phyloP scores from a whole-genome alignment of 2,329 filamentous ascomycete species.

The Ophiostoma sp. region DNA sequence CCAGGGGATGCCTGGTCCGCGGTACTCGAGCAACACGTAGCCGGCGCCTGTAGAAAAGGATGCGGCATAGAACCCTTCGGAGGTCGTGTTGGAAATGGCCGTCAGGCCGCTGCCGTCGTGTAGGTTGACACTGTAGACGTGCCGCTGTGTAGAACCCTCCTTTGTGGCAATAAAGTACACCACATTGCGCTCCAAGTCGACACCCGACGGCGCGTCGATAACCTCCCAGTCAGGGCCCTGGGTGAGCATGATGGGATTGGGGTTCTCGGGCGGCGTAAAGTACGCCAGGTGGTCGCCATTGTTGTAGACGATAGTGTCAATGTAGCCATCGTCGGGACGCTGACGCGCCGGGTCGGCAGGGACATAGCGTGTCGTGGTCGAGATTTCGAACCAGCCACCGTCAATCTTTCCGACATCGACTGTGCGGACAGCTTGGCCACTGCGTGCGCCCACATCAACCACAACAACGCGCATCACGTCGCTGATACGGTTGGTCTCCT shows the following conservation, averaged over 20 bases:
- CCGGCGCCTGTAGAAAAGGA: slow-evolving; percentile 83
- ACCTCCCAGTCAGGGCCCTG: slow-evolving; percentile 85
- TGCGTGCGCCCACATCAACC: slow-evolving; percentile 72
- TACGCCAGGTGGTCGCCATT: slow-evolving; percentile 91
- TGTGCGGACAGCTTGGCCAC: slow-evolving; percentile 75
- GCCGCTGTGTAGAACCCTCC: slow-evolving; percentile 83
- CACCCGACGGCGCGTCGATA: slow-evolving; percentile 75
- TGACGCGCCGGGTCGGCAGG: slow-evolving; percentile 78
- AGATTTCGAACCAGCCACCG: slow-evolving; percentile 96
- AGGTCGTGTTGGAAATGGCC: slow-evolving; percentile 70
- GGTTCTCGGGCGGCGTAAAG: slow-evolving; percentile 82
- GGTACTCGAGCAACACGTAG: slow-evolving; percentile 81
- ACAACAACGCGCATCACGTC: slow-evolving; percentile 86
- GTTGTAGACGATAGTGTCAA: slow-evolving; percentile 85
- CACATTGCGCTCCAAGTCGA: slow-evolving; percentile 80
- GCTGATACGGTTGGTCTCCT: slow-evolving; percentile 92
- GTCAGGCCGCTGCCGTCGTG: slow-evolving; percentile 74
- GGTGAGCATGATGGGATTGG: slow-evolving; percentile 81
- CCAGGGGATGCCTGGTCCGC: slow-evolving; percentile 83
- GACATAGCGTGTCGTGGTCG: slow-evolving; percentile 80
- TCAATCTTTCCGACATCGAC: slow-evolving; percentile 82
- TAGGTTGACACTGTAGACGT: slow-evolving; percentile 86
- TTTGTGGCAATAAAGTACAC: slow-evolving; percentile 91
- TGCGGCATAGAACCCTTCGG: slow-evolving; percentile 75
- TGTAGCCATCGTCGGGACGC: slow-evolving; percentile 80